Percentiles rank a stretch among this genome's conserved stretches.
Evolutionary conservation across 2,329 filamentous ascomycete genomes (phyloP).

Genomic region (Arachnomyces sp.): DNA sequence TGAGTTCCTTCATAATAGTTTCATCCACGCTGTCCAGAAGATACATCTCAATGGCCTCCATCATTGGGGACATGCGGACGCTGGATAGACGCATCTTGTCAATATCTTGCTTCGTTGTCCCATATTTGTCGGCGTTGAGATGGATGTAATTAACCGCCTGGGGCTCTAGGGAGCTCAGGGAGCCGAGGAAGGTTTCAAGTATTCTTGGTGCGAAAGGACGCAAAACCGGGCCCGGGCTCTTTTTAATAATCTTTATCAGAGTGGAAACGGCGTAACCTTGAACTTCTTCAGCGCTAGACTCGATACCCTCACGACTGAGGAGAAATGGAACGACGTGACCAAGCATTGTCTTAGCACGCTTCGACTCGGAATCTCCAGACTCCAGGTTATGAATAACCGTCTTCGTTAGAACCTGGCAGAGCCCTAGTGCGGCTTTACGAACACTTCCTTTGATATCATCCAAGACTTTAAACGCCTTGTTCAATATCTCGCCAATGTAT

Average conservation of each 20-base stretch:
- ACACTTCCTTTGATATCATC: slow-evolving; percentile 96
- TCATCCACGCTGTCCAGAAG: slow-evolving; percentile 71
- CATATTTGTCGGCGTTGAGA: slow-evolving; percentile 73
- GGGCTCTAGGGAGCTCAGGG: slow-evolving; percentile 81
- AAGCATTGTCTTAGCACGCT: slow-evolving; percentile 70
- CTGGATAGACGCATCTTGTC: slow-evolving; percentile 76
- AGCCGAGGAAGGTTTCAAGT: slow-evolving; percentile 67
- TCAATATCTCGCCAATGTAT: slow-evolving; percentile 80
- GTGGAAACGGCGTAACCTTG: slow-evolving; percentile 75
- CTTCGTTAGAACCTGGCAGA: slow-evolving; percentile 78
- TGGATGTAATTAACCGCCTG: slow-evolving; percentile 89
- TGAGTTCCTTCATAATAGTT: slow-evolving; percentile 64
- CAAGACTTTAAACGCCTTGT: slow-evolving; percentile 75
- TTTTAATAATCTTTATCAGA: slow-evolving; percentile 81
- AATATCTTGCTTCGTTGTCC: slow-evolving; percentile 78
- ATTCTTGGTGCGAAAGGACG: slow-evolving; percentile 74
- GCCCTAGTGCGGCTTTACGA: slow-evolving; percentile 65
- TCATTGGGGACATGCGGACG: slow-evolving; percentile 79
- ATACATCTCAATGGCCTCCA: slow-evolving; percentile 83
- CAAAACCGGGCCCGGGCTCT: slow-evolving; percentile 65
- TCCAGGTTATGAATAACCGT: slow-evolving; percentile 79
- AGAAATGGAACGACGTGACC: slow-evolving; percentile 83
- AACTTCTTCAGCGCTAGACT: slow-evolving; percentile 81
- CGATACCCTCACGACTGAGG: slow-evolving; percentile 77
- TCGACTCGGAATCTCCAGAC: slow-evolving; percentile 55